Evolutionary conservation across 1,139 yeast species (phyloP), one percentile per base, ranked within the genome.

Genomic region (Suhomyces chickasaworum): DNA sequence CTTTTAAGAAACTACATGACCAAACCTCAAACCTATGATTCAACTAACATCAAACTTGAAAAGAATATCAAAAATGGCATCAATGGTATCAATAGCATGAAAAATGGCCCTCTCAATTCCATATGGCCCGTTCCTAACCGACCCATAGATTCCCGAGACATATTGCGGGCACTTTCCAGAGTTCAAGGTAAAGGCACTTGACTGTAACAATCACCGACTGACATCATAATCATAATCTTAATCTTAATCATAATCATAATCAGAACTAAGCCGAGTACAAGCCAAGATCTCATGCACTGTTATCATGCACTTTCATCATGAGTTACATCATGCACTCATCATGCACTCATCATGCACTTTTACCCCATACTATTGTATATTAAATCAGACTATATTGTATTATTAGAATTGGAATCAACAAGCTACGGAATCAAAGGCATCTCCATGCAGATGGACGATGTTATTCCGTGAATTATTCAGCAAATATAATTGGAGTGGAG

Each of bases 161-260:
- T 55, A 27, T 46, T 55, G 30, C 44, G 59, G 16, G 44, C 50
- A 8, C 46, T 55, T 23, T 38, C 53, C 12, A 48, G 56, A 21
- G 44, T 53, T 17, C 45, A 31, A 30, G 38, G 37, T 13, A 29
- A 29, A 15, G 32, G 32, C 32, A 13, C 32, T 29, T 29, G 17
- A 29, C 17, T 36, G 32, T 17, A 42, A 13, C 41, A 21, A 4
- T 41, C n/a, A n/a, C n/a, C n/a, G n/a, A n/a, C n/a, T n/a, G n/a
- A n/a, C n/a, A n/a, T n/a, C n/a, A n/a, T n/a, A n/a, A n/a, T n/a
- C n/a, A n/a, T n/a, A n/a, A n/a, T n/a, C n/a, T n/a, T n/a, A n/a
- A n/a, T n/a, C n/a, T n/a, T n/a, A n/a, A n/a, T n/a, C n/a, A n/a
- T n/a, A n/a, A n/a, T n/a, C n/a, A n/a, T n/a, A n/a, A n/a, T n/a